Percentiles rank a stretch among this genome's conserved stretches.
These are phyloP conservation scores for Fraxinus cuspidata DNA, from an alignment of 257 asterid genomes.

Conservation along the genomic window DNA sequence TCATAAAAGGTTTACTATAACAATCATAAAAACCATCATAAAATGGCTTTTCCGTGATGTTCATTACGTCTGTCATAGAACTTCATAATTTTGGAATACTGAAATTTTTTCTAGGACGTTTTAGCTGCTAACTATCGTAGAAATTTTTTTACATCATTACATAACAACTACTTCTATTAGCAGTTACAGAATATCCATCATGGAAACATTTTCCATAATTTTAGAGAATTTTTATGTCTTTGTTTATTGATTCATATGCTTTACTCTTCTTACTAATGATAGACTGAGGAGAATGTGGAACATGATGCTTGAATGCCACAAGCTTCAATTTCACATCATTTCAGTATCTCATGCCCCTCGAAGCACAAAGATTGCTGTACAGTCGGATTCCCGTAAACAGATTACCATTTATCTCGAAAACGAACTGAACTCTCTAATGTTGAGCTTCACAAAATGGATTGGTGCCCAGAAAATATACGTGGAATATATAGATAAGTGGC, in stretches of 20 bases:
- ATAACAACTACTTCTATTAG: background rate
- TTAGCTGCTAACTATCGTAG: no score
- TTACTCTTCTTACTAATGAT: slow-evolving; percentile 22
- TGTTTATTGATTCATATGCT: background rate
- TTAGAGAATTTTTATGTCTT: background rate
- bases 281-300: slow-evolving; percentile 95
- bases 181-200: background rate
- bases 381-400: slow-evolving; percentile 61
- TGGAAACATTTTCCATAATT: background rate
- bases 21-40: no score
- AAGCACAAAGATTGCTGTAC: slow-evolving; percentile 45
- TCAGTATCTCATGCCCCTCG: slow-evolving; percentile 65
- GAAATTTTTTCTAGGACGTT: no score
- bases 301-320: slow-evolving; percentile 77
- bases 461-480: slow-evolving; percentile 69
- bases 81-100: no score
- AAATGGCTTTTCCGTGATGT: no score
- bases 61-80: no score
- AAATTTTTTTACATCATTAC: background rate
- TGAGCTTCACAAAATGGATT: slow-evolving; percentile 82
- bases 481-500: slow-evolving; percentile 88
- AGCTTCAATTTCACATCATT: slow-evolving; percentile 74
- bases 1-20: no score
- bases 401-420: slow-evolving; percentile 52
- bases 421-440: slow-evolving; percentile 53